Percentiles rank a stretch among this genome's conserved stretches.
Conservation (phyloP, 2,329 filamentous ascomycete species). For the Neobulgaria alba region DNA sequence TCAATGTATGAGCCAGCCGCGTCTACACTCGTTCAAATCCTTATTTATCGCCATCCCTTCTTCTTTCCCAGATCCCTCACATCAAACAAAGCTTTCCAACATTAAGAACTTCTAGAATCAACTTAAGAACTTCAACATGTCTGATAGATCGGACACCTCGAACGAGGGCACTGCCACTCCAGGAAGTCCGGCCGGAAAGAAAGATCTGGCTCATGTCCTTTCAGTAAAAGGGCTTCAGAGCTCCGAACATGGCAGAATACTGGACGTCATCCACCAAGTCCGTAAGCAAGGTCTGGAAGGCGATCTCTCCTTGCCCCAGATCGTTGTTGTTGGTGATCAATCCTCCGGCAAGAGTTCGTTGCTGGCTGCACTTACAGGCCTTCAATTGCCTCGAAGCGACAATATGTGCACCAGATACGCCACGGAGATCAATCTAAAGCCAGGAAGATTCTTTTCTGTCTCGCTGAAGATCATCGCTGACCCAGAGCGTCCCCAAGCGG, state of each 20-base stretch:
- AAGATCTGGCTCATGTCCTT: too few relatives aligned
- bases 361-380: constrained; percentile 54
- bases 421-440: constrained; percentile 36
- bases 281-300: constrained; percentile 44
- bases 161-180: too few relatives aligned
- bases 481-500: constrained; percentile 36
- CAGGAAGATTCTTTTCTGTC: constrained; percentile 33
- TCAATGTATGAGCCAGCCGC: too few relatives aligned
- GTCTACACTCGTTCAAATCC: too few relatives aligned
- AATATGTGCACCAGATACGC: constrained; percentile 52
- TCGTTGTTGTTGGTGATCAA: constrained; percentile 57
- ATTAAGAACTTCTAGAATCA: too few relatives aligned
- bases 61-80: too few relatives aligned
- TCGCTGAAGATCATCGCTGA: constrained; percentile 48
- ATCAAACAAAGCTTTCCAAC: too few relatives aligned
- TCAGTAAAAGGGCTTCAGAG: constrained; percentile 27
- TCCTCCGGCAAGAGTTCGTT: constrained; percentile 57
- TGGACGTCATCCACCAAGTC: constrained; percentile 50
- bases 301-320: constrained; percentile 45
- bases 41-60: too few relatives aligned
- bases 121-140: too few relatives aligned
- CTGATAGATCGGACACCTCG: too few relatives aligned
- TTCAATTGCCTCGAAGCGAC: constrained; percentile 50
- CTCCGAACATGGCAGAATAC: constrained; percentile 46
- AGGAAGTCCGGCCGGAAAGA: too few relatives aligned